Evolutionary conservation across 306 rosid genomes (phyloP).

Genomic region (Sicyos baderoa): DNA sequence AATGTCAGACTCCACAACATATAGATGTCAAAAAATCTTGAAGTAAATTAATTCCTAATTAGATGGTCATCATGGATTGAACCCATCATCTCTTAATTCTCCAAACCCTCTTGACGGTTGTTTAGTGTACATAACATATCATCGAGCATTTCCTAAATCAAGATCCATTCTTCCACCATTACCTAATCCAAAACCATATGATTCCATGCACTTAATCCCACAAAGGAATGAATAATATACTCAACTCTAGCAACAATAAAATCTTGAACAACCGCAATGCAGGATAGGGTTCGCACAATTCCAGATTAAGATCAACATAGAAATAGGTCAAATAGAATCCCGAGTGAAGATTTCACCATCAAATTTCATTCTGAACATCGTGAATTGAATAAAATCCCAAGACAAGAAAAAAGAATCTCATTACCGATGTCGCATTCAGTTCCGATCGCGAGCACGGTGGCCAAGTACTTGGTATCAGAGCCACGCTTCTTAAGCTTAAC

Average conservation of each 20-base stretch:
- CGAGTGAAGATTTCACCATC: background rate
- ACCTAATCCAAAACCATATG: background rate
- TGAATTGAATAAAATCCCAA: conserved; percentile 7
- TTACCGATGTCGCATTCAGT: conserved; percentile 86
- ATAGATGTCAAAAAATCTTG: too few relatives aligned
- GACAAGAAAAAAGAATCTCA: background rate
- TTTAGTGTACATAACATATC: background rate
- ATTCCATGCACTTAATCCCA: background rate
- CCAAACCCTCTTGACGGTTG: too few relatives aligned
- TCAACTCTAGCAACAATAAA: conserved; percentile 1
- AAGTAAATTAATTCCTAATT: too few relatives aligned
- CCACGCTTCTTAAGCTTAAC: conserved; percentile 97
- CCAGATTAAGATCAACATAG: background rate
- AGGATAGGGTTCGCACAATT: background rate
- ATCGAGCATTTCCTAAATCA: conserved; percentile 1
- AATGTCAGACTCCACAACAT: too few relatives aligned
- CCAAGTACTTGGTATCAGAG: conserved; percentile 88
- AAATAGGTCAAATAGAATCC: background rate
- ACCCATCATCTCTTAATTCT: too few relatives aligned
- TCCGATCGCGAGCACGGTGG: conserved; percentile 89
- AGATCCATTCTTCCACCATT: background rate
- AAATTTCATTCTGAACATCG: background rate
- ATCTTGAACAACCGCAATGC: background rate
- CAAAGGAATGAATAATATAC: background rate
- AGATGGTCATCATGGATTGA: too few relatives aligned